phyloP scores from a whole-genome alignment of 257 asterid species.

The Primulina eburnea region DNA sequence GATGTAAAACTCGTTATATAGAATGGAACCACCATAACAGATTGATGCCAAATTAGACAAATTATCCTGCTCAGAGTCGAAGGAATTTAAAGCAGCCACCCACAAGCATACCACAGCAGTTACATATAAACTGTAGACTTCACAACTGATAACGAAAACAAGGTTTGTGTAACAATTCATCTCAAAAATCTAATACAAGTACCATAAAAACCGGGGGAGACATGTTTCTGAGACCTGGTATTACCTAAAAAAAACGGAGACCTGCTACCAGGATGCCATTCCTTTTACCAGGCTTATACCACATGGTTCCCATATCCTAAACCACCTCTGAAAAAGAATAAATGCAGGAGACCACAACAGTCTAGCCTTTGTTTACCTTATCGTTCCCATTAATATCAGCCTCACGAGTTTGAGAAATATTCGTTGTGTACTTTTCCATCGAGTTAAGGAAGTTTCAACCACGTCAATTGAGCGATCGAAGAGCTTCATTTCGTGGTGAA shows the following conservation, averaged over 20 bases:
- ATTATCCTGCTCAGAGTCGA: too few species aligned
- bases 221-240: too few species aligned
- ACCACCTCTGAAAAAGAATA: too few species aligned
- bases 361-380: constrained; percentile 43
- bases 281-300: neutral
- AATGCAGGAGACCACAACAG: neutral
- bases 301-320: neutral
- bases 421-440: constrained; percentile 81
- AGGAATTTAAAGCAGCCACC: too few species aligned
- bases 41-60: too few species aligned
- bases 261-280: neutral
- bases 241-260: too few species aligned
- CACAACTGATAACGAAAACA: neutral
- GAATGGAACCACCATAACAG: too few species aligned
- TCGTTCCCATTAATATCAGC: constrained; percentile 94
- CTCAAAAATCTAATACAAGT: neutral
- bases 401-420: constrained; percentile 90
- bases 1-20: too few species aligned
- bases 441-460: constrained; percentile 92
- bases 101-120: too few species aligned
- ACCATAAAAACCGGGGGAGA: neutral
- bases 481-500: constrained; percentile 78
- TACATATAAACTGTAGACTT: neutral
- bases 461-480: constrained; percentile 93
- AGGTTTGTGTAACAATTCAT: neutral